These are phyloP conservation scores for Reutealis trisperma DNA, from an alignment of 345 rosid genomes.

Conservation along the genomic window DNA sequence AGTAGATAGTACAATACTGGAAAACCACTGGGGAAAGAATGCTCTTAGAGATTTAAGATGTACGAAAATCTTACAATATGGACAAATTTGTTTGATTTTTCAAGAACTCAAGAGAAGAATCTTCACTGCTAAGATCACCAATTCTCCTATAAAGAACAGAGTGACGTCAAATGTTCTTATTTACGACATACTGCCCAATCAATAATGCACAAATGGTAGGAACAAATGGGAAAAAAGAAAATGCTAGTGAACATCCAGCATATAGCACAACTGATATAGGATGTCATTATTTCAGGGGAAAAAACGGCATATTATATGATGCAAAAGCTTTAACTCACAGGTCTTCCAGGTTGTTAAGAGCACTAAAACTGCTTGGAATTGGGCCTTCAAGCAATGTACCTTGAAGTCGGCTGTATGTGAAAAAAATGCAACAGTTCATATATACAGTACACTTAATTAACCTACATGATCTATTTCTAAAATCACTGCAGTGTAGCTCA, in stretches of 20 bases:
- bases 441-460: neutral
- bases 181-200: neutral
- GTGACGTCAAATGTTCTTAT: neutral
- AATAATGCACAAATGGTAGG: neutral
- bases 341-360: constrained; percentile 44
- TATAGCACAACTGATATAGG: neutral
- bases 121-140: constrained; percentile 51
- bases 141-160: constrained; percentile 41
- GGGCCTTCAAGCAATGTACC: constrained; percentile 60
- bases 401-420: constrained; percentile 42
- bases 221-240: neutral
- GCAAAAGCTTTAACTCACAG: constrained; percentile 37
- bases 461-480: neutral
- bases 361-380: constrained; percentile 47
- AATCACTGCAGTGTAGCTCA: neutral
- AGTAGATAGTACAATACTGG: neutral
- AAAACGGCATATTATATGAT: neutral
- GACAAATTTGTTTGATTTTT: constrained; percentile 42
- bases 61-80: constrained; percentile 39
- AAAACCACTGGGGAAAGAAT: neutral
- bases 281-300: neutral
- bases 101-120: constrained; percentile 52
- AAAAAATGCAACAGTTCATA: constrained; percentile 13
- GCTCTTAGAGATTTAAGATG: neutral
- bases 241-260: neutral